phyloP scores from a whole-genome alignment of 1,284 basidiomycete genomes.

The Cryptococcus sp. region DNA sequence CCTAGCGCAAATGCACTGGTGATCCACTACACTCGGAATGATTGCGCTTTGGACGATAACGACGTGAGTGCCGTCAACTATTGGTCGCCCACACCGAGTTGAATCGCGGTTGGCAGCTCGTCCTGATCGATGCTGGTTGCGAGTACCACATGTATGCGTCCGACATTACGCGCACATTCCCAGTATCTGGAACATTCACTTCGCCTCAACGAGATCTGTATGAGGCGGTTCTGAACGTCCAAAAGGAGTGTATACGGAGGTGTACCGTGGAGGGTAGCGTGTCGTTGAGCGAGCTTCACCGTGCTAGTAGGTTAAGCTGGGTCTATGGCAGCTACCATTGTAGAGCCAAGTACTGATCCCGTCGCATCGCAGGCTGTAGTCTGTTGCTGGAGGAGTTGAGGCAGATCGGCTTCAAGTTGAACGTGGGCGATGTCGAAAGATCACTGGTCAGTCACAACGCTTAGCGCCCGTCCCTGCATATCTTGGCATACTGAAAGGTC shows the following conservation, averaged over 20 bases:
- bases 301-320: slow-evolving; percentile 55
- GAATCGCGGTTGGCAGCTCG: slow-evolving; percentile 52
- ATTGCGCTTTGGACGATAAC: slow-evolving; percentile 68
- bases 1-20: slow-evolving; percentile 76
- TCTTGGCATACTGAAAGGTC: slow-evolving; percentile 10
- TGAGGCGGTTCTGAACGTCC: slow-evolving; percentile 59
- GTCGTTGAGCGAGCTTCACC: slow-evolving; percentile 76
- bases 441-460: slow-evolving; percentile 64
- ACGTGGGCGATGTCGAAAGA: slow-evolving; percentile 68
- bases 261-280: slow-evolving; percentile 59
- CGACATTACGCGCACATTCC: slow-evolving; percentile 94
- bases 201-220: slow-evolving; percentile 84
- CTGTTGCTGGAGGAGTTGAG: slow-evolving; percentile 72
- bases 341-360: neutral
- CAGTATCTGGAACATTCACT: slow-evolving; percentile 77
- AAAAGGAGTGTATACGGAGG: slow-evolving; percentile 55
- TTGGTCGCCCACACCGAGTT: neutral
- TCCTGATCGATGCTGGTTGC: slow-evolving; percentile 86
- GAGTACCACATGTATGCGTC: slow-evolving; percentile 91
- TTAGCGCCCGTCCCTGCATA: neutral
- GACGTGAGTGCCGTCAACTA: slow-evolving; percentile 56
- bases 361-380: slow-evolving; percentile 57
- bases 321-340: too few species aligned
- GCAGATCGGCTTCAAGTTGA: slow-evolving; percentile 76
- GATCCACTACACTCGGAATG: slow-evolving; percentile 90